Base-by-base conservation (phyloP, 139 green algal genomes). In the Chara braunii region DNA sequence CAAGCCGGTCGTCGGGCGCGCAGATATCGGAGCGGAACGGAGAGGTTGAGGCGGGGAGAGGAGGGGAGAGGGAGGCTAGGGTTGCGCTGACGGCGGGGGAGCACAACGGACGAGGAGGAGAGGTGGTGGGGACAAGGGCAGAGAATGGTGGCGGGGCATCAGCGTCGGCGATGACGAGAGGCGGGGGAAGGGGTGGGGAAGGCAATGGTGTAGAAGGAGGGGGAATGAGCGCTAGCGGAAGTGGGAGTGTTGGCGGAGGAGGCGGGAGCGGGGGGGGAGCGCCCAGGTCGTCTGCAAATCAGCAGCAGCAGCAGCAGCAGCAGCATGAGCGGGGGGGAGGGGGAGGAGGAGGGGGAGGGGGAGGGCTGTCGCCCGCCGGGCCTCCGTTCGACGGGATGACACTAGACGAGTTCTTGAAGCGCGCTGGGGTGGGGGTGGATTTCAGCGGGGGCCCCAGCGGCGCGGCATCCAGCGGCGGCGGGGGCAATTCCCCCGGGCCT, bases 351-450 rank as follows among this genome's bases (percentile, higher is more conserved):
- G 34, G 63, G 55, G 14, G 23, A 58, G 12, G 34, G 64, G 63
- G 23, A 56, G 23, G 28, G 23, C 37, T 22, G 26, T 12, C 24
- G 54, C 24, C 12, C 29, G 33, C 33, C 58, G 61, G 14, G 6
- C n/a, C 11, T n/a, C 59, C 67, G 23, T 63, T 75, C 51, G 67
- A 37, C 22, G 67, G 69, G 24, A 75, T 75, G 43, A 75, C 67
- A 3, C 59, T 75, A 23, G 67, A 75, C 45, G 67, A 75, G 31
- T 75, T 75, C 26, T 5, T 75, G 2, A 29, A 37, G 58, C 37
- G 42, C 1, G 67, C 67, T 14, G 67, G 67, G 9, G 9, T 72
- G 3, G 44, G 8, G 11, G 9, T 24, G 9, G 48, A 57, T 8
- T 11, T 26, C 18, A 18, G 18, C 18, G 40, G 18, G 18, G 18